These are phyloP conservation scores for Dissophora globulifera DNA, from an alignment of 192 early-diverging fungal species.

Conservation along the genomic window DNA sequence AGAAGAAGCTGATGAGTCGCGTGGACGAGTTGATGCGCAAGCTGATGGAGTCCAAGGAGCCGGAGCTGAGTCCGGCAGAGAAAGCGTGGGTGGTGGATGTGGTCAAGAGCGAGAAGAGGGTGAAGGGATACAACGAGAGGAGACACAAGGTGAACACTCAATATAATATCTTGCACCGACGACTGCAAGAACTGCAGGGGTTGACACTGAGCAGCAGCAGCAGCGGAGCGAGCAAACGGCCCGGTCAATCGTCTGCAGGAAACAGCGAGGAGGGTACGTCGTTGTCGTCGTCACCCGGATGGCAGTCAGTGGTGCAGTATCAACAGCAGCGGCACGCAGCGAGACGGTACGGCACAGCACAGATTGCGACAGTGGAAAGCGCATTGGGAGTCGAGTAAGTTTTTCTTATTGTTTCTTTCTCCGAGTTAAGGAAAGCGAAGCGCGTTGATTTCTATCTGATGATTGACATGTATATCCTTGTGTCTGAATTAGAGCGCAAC, in stretches of 20 bases:
- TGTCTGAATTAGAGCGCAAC: conserved; percentile 2
- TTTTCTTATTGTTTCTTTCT: background rate
- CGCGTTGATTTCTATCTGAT: background rate
- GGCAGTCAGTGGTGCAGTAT: background rate
- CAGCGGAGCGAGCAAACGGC: too few relatives aligned
- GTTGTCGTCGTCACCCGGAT: background rate
- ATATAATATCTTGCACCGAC: conserved; percentile 28
- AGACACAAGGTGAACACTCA: conserved; percentile 29
- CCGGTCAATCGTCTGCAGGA: too few relatives aligned
- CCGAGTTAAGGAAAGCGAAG: too few relatives aligned
- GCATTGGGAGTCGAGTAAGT: conserved; percentile 35
- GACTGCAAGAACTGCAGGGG: conserved; percentile 18
- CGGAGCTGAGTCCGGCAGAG: conserved; percentile 69
- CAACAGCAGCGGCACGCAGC: background rate
- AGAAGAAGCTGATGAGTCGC: conserved; percentile 58
- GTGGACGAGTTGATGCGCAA: conserved; percentile 71
- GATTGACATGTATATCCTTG: background rate
- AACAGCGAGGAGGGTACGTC: background rate
- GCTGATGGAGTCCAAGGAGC: conserved; percentile 69
- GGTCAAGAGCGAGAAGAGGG: conserved; percentile 12
- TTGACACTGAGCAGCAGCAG: background rate
- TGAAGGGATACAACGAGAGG: conserved; percentile 26
- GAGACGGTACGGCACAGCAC: conserved; percentile 28
- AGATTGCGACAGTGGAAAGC: conserved; percentile 18
- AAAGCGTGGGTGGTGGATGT: conserved; percentile 60